Conservation (phyloP, 192 early-diverging fungal genomes). For the Coemansia sp. region DNA sequence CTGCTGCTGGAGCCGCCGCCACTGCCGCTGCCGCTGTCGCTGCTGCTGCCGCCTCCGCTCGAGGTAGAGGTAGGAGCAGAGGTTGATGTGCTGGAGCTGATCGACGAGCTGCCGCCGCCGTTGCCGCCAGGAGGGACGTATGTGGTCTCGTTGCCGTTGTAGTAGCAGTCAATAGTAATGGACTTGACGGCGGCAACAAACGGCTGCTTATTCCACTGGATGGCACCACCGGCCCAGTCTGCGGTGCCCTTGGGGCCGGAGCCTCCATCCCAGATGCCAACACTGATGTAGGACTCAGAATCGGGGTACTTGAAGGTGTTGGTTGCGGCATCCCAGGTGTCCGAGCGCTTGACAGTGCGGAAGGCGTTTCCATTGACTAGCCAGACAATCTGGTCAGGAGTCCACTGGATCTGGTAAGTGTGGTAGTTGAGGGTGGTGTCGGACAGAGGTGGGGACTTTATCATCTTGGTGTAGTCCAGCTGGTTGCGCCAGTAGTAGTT, state of each 20-base stretch:
- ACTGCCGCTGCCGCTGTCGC: constrained; percentile 6
- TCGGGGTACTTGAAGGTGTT: constrained; percentile 53
- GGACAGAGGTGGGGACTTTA: constrained; percentile 23
- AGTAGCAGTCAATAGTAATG: constrained; percentile 55
- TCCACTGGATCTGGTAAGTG: constrained; percentile 58
- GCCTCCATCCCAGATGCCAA: constrained; percentile 67
- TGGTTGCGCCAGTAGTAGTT: constrained; percentile 59
- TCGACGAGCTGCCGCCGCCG: constrained; percentile 2
- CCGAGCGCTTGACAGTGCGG: constrained; percentile 50
- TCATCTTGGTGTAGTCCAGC: constrained; percentile 57
- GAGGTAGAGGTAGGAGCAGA: neutral
- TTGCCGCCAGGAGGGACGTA: constrained; percentile 42
- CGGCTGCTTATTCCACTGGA: constrained; percentile 52
- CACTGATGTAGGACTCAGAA: constrained; percentile 46
- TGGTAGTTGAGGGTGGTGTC: constrained; percentile 57
- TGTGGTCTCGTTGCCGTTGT: constrained; percentile 53
- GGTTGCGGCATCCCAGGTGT: constrained; percentile 43
- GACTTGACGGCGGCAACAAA: constrained; percentile 57
- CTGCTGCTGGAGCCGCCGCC: constrained; percentile 5
- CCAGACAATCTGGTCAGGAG: constrained; percentile 38
- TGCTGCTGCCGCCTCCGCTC: neutral
- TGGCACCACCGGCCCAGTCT: constrained; percentile 61
- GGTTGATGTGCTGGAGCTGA: neutral
- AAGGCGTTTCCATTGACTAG: constrained; percentile 49
- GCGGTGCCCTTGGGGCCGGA: constrained; percentile 50